phyloP scores from a whole-genome alignment of 352 stramenopile genomes.

The Pythium scleroteichum region DNA sequence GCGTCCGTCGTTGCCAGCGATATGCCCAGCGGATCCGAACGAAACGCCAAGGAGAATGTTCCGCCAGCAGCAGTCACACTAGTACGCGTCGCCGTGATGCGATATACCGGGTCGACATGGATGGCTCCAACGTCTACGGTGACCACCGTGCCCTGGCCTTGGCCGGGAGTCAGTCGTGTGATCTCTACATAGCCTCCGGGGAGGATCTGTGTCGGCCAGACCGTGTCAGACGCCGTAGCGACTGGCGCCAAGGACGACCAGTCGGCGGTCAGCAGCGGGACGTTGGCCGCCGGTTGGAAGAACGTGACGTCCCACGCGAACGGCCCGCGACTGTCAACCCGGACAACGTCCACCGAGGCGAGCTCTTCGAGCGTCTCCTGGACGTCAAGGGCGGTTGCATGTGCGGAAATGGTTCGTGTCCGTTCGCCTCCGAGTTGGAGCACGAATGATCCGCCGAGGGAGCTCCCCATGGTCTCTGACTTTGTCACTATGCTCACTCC shows the following conservation, averaged over 20 bases:
- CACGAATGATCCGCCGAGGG: constrained; percentile 32
- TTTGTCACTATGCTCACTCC: not conserved
- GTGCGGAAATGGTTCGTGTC: not conserved
- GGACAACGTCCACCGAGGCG: constrained; percentile 24
- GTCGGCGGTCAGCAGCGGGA: constrained; percentile 32
- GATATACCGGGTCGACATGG: constrained; percentile 33
- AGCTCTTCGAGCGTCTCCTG: constrained; percentile 42
- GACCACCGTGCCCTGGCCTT: constrained; percentile 31
- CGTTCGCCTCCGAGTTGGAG: constrained; percentile 30
- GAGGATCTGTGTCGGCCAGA: not conserved
- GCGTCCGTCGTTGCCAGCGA: constrained; percentile 20
- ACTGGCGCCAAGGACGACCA: not conserved
- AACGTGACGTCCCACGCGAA: constrained; percentile 45
- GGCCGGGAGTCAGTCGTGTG: constrained; percentile 25
- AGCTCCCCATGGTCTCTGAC: not conserved
- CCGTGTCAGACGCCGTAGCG: constrained; percentile 17
- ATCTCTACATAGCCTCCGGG: constrained; percentile 17
- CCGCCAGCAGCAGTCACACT: constrained; percentile 14
- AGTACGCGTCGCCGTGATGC: constrained; percentile 5
- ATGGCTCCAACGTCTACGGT: constrained; percentile 28
- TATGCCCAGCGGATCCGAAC: not conserved
- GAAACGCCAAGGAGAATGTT: constrained; percentile 34
- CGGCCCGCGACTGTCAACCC: constrained; percentile 12
- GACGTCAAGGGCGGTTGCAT: constrained; percentile 21
- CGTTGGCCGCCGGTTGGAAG: constrained; percentile 28